phyloP scores from a whole-genome alignment of 257 asterid species.

The Nicotiana tabacum region DNA sequence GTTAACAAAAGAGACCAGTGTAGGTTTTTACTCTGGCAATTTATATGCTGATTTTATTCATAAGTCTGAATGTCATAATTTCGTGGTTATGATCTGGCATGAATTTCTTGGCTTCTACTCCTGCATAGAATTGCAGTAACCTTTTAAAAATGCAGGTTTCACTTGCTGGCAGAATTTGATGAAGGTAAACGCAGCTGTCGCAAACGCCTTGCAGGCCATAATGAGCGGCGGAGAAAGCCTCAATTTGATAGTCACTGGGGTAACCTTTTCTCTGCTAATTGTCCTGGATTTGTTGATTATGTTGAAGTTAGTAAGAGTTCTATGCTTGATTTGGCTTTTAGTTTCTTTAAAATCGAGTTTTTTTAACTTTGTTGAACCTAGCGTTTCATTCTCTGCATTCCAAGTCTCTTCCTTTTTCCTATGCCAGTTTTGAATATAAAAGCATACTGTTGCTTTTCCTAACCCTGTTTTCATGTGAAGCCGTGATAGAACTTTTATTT shows the following conservation, averaged over 20 bases:
- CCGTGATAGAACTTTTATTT: neutral
- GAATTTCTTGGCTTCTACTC: neutral
- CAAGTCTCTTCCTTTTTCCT: neutral
- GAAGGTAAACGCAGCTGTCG: slow-evolving; percentile 74
- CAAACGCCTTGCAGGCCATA: slow-evolving; percentile 70
- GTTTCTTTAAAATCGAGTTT: neutral
- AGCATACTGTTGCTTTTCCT: neutral
- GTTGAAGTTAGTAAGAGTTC: neutral
- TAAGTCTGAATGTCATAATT: neutral
- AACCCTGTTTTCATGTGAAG: neutral
- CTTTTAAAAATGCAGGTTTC: slow-evolving; percentile 43
- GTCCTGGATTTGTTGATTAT: neutral
- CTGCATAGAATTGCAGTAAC: neutral
- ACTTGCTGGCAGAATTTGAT: slow-evolving; percentile 54
- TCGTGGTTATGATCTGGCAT: neutral
- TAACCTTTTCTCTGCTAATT: slow-evolving; percentile 13
- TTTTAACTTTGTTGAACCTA: neutral
- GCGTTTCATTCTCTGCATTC: neutral
- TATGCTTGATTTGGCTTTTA: neutral
- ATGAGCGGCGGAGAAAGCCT: slow-evolving; percentile 63
- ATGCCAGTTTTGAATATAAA: neutral
- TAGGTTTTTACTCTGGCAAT: neutral
- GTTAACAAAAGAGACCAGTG: neutral
- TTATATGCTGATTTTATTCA: neutral
- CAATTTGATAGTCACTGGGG: slow-evolving; percentile 43